phyloP scores from a whole-genome alignment of 176 grass and related monocot genomes.

The Elaeis guineensis region DNA sequence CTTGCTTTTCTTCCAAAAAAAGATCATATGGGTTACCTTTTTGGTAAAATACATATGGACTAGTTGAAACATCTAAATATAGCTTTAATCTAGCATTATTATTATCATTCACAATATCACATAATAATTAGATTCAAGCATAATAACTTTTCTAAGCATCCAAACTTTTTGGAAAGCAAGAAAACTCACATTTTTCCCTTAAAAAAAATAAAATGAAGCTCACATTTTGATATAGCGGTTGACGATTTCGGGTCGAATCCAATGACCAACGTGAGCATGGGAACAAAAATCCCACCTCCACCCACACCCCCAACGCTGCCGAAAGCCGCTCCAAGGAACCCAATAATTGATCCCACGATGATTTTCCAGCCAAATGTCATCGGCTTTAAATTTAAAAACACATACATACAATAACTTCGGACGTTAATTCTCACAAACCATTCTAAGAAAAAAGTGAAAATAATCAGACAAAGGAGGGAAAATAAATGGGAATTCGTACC shows the following conservation, averaged over 20 bases:
- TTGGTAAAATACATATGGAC: no score
- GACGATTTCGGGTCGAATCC: conserved; percentile 14
- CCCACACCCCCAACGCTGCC: conserved; percentile 12
- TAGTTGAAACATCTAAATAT: no score
- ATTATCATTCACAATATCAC: no score
- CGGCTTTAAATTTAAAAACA: conserved; percentile 11
- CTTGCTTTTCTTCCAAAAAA: no score
- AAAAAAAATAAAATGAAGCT: neutral
- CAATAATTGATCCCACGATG: conserved; percentile 5
- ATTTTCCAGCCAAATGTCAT: conserved; percentile 8
- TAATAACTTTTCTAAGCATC: no score
- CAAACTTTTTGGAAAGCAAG: no score
- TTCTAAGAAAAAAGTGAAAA: neutral
- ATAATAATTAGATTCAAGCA: no score
- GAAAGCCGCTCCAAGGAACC: neutral
- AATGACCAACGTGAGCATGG: conserved; percentile 8
- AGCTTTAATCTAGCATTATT: no score
- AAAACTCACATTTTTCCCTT: no score
- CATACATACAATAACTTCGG: neutral
- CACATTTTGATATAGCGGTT: conserved; percentile 12
- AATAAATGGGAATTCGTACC: neutral
- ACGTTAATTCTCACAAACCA: neutral
- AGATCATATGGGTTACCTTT: no score
- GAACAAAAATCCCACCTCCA: conserved; percentile 11
- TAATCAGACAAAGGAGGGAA: neutral